Evolutionary conservation across 2,329 filamentous ascomycete species (phyloP).

Genomic region (Stemphylium lycopersici): DNA sequence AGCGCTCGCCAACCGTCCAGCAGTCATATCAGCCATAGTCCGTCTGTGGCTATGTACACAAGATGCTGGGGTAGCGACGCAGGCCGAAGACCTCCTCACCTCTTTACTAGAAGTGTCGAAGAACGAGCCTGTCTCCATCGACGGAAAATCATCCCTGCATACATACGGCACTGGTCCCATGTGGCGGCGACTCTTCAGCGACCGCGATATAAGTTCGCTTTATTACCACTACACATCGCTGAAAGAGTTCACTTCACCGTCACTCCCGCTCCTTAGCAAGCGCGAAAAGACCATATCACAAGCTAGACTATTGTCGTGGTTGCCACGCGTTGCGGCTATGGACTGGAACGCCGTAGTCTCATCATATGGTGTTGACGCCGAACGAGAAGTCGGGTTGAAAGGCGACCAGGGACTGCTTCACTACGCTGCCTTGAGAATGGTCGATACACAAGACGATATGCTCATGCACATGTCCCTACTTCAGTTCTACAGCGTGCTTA

Average conservation of each 20-base stretch:
- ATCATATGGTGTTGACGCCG: slow-evolving; percentile 60
- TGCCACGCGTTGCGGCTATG: slow-evolving; percentile 59
- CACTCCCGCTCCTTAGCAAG: slow-evolving; percentile 51
- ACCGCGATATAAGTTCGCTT: slow-evolving; percentile 63
- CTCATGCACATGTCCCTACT: slow-evolving; percentile 66
- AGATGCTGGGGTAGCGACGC: slow-evolving; percentile 61
- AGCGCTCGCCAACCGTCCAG: slow-evolving; percentile 62
- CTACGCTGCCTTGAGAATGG: slow-evolving; percentile 62
- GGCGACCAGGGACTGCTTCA: slow-evolving; percentile 56
- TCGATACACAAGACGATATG: slow-evolving; percentile 61
- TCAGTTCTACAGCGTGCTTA: slow-evolving; percentile 62
- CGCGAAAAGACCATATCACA: slow-evolving; percentile 65
- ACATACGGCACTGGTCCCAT: slow-evolving; percentile 52
- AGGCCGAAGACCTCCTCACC: slow-evolving; percentile 60
- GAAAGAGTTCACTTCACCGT: slow-evolving; percentile 39
- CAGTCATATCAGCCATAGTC: slow-evolving; percentile 61
- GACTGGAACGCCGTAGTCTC: slow-evolving; percentile 61
- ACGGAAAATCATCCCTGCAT: slow-evolving; percentile 31
- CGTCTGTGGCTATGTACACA: slow-evolving; percentile 64
- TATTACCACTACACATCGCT: slow-evolving; percentile 63
- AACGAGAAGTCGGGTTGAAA: slow-evolving; percentile 48
- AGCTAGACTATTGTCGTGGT: slow-evolving; percentile 64
- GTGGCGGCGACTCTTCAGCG: slow-evolving; percentile 67
- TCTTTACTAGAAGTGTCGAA: slow-evolving; percentile 57
- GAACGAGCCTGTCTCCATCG: slow-evolving; percentile 50